A percentile compares a stretch with the other conserved stretches of the same genome.
Evolutionary conservation across 2,329 filamentous ascomycete species (phyloP).

Genomic region (Dactylellina drechsleri): DNA sequence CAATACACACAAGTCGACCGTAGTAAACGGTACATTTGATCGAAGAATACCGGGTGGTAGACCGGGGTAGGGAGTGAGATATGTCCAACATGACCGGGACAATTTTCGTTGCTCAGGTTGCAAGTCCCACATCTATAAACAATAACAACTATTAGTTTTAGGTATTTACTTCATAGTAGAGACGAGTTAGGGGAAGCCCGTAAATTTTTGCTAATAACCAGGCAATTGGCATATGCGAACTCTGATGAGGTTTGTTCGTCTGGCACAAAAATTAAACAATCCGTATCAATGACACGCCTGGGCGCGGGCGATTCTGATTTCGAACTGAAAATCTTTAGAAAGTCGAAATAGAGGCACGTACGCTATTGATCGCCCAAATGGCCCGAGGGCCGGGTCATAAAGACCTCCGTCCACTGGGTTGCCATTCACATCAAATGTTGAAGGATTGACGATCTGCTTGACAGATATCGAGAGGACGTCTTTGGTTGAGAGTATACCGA

Average conservation of each 20-base stretch:
- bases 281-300: too few relatives aligned
- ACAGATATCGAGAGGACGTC: conserved; percentile 92
- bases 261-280: background rate
- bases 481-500: conserved; percentile 80
- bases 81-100: conserved; percentile 92
- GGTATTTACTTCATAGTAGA: background rate
- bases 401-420: conserved; percentile 76
- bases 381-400: conserved; percentile 90
- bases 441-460: conserved; percentile 90
- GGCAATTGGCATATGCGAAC: too few relatives aligned
- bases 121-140: conserved; percentile 84
- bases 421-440: conserved; percentile 87
- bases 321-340: too few relatives aligned
- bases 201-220: too few relatives aligned
- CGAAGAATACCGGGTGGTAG: conserved; percentile 97
- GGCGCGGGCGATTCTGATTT: too few relatives aligned
- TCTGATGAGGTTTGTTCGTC: background rate
- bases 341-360: conserved; percentile 64
- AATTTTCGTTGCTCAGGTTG: conserved; percentile 80
- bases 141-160: conserved; percentile 38
- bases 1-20: conserved; percentile 92
- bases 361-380: conserved; percentile 81
- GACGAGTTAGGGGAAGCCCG: too few relatives aligned
- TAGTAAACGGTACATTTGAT: conserved; percentile 85
- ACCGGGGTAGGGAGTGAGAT: conserved; percentile 93